Evolutionary conservation across 371 early-diverging fungal genomes (phyloP).

Genomic region (Zychaea mexicana): DNA sequence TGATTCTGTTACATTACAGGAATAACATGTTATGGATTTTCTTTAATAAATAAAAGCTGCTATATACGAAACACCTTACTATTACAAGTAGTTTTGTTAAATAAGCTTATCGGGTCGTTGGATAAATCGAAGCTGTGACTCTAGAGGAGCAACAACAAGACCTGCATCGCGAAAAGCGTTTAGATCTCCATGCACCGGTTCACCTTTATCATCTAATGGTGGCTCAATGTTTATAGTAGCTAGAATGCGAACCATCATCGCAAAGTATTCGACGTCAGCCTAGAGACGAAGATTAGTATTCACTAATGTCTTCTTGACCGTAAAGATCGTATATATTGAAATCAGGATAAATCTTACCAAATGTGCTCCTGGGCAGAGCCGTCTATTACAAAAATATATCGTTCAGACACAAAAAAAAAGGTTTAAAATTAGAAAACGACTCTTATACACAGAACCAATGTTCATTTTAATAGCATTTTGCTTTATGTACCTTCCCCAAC

Average conservation of each 20-base stretch:
- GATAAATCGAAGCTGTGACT: conserved; percentile 6
- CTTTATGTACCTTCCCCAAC: conserved; percentile 9
- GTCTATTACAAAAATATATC: too few species aligned
- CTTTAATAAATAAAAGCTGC: too few species aligned
- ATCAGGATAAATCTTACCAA: not conserved
- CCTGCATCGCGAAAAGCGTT: not conserved
- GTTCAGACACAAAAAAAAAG: too few species aligned
- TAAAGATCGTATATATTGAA: not conserved
- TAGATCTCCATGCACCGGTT: not conserved
- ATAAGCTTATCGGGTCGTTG: conserved; percentile 7
- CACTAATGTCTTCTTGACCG: too few species aligned
- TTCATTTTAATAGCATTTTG: not conserved
- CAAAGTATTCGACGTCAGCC: conserved; percentile 1
- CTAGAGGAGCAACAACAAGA: not conserved
- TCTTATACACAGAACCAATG: too few species aligned
- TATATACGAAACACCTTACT: too few species aligned
- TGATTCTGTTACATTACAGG: too few species aligned
- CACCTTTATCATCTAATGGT: not conserved
- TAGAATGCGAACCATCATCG: not conserved
- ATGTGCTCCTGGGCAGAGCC: not conserved
- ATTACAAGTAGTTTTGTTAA: too few species aligned
- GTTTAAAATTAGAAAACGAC: not conserved
- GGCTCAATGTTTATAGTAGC: not conserved
- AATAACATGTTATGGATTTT: too few species aligned
- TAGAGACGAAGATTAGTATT: too few species aligned